Conservation (phyloP, 2,329 filamentous ascomycete species). For the Neofusicoccum umdonicola region DNA sequence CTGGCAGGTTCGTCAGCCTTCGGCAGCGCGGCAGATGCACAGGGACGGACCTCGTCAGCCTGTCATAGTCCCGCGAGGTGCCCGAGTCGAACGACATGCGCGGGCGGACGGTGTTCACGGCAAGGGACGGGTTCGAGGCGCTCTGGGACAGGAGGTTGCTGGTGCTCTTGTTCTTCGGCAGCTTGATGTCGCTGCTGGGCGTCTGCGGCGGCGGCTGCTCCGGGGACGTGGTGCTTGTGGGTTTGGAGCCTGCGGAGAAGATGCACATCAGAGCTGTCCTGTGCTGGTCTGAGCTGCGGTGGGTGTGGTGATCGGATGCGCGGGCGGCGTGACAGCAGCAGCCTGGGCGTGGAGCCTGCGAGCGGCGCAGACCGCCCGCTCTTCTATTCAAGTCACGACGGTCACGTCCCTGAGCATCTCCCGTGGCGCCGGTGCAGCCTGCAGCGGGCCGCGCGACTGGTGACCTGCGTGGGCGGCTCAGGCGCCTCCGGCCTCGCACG, state of each 20-base stretch:
- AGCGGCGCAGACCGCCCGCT: not conserved
- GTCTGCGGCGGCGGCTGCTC: conserved; percentile 1
- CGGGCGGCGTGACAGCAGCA: conserved; percentile 11
- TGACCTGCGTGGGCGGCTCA: not conserved
- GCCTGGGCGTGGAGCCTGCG: not conserved
- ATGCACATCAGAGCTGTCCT: conserved; percentile 17
- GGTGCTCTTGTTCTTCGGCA: conserved; percentile 51
- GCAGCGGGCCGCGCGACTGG: conserved; percentile 3
- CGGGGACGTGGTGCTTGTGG: conserved; percentile 11
- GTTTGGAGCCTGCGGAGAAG: conserved; percentile 17
- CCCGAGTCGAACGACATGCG: conserved; percentile 77
- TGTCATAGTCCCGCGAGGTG: conserved; percentile 53
- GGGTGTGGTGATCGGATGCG: conserved; percentile 15
- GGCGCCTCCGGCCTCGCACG: not conserved
- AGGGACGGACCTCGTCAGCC: conserved; percentile 67
- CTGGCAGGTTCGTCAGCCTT: conserved; percentile 9
- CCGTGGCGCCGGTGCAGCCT: not conserved
- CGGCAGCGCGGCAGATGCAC: not conserved
- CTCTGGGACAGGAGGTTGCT: conserved; percentile 45
- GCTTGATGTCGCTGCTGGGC: conserved; percentile 30
- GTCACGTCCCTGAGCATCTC: conserved; percentile 13
- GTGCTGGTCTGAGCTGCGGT: conserved; percentile 15
- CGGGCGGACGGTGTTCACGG: conserved; percentile 59
- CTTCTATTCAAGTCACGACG: conserved; percentile 7
- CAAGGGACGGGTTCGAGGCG: conserved; percentile 30